Conservation (phyloP, 176 grass and related monocot species). For the Carex littledalei region DNA sequence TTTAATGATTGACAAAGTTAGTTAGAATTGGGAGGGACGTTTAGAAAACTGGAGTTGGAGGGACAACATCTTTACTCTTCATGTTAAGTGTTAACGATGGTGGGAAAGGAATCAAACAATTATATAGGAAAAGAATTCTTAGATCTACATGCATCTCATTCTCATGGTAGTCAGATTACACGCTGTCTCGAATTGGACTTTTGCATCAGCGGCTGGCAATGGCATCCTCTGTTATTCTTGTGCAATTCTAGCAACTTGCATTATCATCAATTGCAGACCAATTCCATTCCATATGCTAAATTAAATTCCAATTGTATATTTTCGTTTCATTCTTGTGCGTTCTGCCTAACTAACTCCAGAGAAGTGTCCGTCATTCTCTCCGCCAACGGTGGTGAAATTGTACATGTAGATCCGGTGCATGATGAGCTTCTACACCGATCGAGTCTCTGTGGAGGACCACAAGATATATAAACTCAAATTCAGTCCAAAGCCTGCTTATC, state of each 20-base stretch:
- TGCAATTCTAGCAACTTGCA: not conserved
- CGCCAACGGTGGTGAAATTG: too few species aligned
- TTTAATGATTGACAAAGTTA: too few species aligned
- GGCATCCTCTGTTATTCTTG: not conserved
- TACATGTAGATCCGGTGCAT: too few species aligned
- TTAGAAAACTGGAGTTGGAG: too few species aligned
- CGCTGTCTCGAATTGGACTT: conserved; percentile 21
- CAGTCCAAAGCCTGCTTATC: too few species aligned
- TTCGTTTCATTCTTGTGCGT: not conserved
- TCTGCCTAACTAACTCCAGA: not conserved
- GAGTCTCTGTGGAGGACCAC: too few species aligned
- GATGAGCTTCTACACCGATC: too few species aligned
- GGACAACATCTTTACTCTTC: too few species aligned
- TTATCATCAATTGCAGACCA: not conserved
- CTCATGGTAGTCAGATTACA: conserved; percentile 17
- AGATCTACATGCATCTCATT: not conserved
- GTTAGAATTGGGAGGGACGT: too few species aligned
- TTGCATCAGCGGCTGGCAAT: not conserved
- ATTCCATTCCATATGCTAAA: not conserved
- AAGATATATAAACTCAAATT: too few species aligned
- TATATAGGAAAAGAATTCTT: not conserved
- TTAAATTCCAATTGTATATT: not conserved
- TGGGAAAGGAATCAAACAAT: not conserved
- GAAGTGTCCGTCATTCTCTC: too few species aligned
- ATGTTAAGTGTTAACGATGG: too few species aligned